A percentile compares a stretch with the other conserved stretches of the same genome.
phyloP scores from a whole-genome alignment of 75 land plant species.

The Adiantum capillusveneris region DNA sequence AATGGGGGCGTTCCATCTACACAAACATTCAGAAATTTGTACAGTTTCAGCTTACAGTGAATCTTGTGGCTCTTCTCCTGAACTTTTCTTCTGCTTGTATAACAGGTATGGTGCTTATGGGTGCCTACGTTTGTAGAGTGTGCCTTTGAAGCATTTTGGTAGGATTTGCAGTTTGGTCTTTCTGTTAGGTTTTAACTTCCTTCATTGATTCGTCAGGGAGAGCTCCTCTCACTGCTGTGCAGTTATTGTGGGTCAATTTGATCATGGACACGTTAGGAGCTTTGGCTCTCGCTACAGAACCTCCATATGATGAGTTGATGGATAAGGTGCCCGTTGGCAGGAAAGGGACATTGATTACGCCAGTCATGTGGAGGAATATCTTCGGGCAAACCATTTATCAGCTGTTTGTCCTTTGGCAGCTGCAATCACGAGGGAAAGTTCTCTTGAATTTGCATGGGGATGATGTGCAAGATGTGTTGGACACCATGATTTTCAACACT shows the following conservation, averaged over 20 bases:
- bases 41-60: constrained; percentile 95
- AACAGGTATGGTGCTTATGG: constrained; percentile 46
- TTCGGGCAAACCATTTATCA: constrained; percentile 83
- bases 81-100: constrained; percentile 94
- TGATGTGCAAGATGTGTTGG: constrained; percentile 46
- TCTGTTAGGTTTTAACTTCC: too few species aligned
- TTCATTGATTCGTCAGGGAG: constrained; percentile 63
- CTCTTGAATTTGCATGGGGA: constrained; percentile 47
- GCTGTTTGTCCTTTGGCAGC: constrained; percentile 59
- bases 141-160: neutral
- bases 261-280: constrained; percentile 98
- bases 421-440: constrained; percentile 61
- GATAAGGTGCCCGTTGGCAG: constrained; percentile 83
- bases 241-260: constrained; percentile 95
- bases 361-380: constrained; percentile 97
- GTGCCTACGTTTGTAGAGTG: too few species aligned
- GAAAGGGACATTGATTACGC: constrained; percentile 65
- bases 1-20: constrained; percentile 99
- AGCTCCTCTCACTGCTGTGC: constrained; percentile 95
- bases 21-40: constrained; percentile 98
- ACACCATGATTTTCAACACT: constrained; percentile 89
- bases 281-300: constrained; percentile 89
- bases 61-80: constrained; percentile 81
- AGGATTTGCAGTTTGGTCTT: too few species aligned
- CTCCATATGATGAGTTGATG: constrained; percentile 92